Base-by-base conservation (phyloP, 2,329 filamentous ascomycete species). In the Daldinia sp. region DNA sequence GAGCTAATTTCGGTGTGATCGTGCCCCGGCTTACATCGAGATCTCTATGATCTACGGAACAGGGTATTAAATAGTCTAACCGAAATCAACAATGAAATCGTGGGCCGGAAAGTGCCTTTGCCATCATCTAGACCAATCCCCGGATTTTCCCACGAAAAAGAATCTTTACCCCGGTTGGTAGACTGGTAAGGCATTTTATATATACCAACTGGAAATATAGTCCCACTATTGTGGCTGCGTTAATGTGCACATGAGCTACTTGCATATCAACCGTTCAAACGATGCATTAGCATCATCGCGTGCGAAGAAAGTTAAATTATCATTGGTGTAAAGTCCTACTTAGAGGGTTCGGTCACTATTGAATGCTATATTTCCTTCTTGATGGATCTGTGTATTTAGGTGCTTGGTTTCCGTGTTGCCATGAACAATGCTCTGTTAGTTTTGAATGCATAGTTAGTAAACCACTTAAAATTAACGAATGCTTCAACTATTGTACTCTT, bases 171-270 rank as follows among this genome's bases (percentile, higher is more conserved):
- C 33, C 10, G 33, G 33, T 35, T 35, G 5, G 13, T 33, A 33
- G 15, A 28, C 3, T 33, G 26, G 46, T 26, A 51, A 33, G 46
- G 26, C 46, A 51, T 9, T 51, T 12, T 51, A 4, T 18, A 54
- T 54, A 39, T 53, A 53, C 15, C 9, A 48, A 48, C 10, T 48
- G 5, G 28, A 26, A 7, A 12, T 48, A 48, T 50, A 50, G 46
- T 50, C 15, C 46, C 46, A 30, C 46, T 50, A 50, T 50, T 50
- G 46, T 30, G 46, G 46, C 46, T 51, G 46, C 15, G 28, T 33
- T 33, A 30, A 33, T 18, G 26, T 33, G 15, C 46, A 33, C 46
- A 51, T 51, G 26, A 51, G 26, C 26, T 18, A 33, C 6, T 33
- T 33, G 46, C 46, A 33, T 51, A 13, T 9, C 7, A 33, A 26